Percentiles rank a stretch among this genome's conserved stretches.
phyloP scores from a whole-genome alignment of 768 basidiomycete genomes.

The Dacryopinax primogenitus region DNA sequence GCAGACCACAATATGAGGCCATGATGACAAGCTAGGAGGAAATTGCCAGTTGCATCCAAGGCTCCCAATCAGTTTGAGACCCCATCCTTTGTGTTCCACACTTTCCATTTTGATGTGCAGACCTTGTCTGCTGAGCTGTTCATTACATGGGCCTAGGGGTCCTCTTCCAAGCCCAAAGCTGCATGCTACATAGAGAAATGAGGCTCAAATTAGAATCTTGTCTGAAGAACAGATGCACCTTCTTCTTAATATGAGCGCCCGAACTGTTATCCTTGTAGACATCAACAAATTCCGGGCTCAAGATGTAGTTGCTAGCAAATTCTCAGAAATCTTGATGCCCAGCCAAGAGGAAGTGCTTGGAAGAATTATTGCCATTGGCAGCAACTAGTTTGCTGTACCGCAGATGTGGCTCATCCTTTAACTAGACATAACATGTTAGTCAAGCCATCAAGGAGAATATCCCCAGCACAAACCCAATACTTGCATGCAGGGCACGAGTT shows the following conservation, averaged over 20 bases:
- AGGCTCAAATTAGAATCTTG: no score
- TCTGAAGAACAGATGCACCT: no score
- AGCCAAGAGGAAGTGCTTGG: conserved; percentile 23
- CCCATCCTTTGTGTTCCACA: conserved; percentile 16
- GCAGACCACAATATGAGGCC: background rate
- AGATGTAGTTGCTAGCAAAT: background rate
- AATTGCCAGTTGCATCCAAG: background rate
- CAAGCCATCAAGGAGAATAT: background rate
- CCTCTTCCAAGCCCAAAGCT: background rate
- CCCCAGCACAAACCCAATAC: background rate
- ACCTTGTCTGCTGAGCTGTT: no score
- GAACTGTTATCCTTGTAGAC: background rate
- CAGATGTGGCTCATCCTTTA: conserved; percentile 26
- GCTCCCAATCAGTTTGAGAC: conserved; percentile 25
- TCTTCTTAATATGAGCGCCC: no score
- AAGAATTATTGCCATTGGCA: conserved; percentile 29
- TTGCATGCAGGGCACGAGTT: background rate
- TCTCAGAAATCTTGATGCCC: background rate
- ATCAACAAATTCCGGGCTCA: background rate
- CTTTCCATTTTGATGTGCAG: background rate
- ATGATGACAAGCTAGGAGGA: background rate
- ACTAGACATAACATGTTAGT: conserved; percentile 12
- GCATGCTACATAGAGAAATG: background rate
- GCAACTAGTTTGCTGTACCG: conserved; percentile 20
- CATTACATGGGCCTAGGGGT: no score